These are phyloP conservation scores for Aureobasidium leucospermi DNA, from an alignment of 2,329 filamentous ascomycete species.

Conservation along the genomic window DNA sequence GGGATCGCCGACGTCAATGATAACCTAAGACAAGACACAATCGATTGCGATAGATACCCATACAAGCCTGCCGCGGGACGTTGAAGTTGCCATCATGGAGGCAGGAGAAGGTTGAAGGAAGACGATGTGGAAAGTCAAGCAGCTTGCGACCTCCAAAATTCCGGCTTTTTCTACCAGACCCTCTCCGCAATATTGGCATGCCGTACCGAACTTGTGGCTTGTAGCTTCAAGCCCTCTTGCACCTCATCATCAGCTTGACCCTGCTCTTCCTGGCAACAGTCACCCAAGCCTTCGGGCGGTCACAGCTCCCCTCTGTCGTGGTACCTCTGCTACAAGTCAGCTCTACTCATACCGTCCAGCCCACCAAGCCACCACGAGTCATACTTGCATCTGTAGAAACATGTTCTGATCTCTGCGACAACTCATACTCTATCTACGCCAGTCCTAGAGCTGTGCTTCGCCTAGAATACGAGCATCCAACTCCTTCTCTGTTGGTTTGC, in stretches of 20 bases:
- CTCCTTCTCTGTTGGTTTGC: not conserved
- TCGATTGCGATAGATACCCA: constrained; percentile 13
- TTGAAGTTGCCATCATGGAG: constrained; percentile 1
- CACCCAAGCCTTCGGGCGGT: not conserved
- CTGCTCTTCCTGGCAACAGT: not conserved
- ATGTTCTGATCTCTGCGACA: not conserved
- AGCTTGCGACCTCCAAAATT: not conserved
- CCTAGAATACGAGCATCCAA: not conserved
- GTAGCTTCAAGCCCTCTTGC: not conserved
- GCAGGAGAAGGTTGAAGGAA: not conserved
- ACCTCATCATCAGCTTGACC: constrained; percentile 5
- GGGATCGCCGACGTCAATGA: constrained; percentile 12
- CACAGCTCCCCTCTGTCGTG: not conserved
- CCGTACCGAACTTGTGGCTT: not conserved
- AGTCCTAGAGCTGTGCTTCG: not conserved
- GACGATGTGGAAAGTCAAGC: not conserved
- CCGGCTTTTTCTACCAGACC: not conserved
- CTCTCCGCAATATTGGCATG: constrained; percentile 1
- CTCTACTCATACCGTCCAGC: not conserved
- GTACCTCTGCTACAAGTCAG: not conserved
- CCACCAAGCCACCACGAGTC: constrained; percentile 5
- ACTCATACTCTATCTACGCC: not conserved
- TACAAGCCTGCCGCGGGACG: constrained; percentile 1
- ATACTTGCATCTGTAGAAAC: not conserved
- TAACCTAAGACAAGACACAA: constrained; percentile 10